Percentiles rank a stretch among this genome's conserved stretches.
These are phyloP conservation scores for Candida anutae DNA, from an alignment of 1,139 yeast species.

Conservation along the genomic window DNA sequence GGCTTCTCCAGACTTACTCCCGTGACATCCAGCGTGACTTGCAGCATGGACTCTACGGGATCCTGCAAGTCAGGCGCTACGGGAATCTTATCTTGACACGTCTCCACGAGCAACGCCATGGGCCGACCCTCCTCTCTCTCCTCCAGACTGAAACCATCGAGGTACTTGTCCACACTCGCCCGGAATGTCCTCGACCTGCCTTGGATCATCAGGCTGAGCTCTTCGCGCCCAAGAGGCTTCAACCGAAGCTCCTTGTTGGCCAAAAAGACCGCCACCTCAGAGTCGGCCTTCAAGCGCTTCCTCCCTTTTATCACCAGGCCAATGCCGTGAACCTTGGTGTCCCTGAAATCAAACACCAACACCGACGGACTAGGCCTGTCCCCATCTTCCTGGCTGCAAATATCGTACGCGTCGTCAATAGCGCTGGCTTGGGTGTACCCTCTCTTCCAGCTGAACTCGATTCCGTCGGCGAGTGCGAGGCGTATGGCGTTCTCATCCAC, in stretches of 20 bases:
- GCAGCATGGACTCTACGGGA: slow-evolving; percentile 30
- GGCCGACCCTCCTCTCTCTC: slow-evolving; percentile 10
- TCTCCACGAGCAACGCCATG: slow-evolving; percentile 8
- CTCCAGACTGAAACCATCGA: slow-evolving; percentile 20
- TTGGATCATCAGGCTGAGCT: slow-evolving; percentile 50
- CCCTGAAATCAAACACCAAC: slow-evolving; percentile 70
- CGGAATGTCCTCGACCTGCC: slow-evolving; percentile 51
- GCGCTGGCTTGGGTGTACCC: slow-evolving; percentile 35
- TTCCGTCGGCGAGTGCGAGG: slow-evolving; percentile 24
- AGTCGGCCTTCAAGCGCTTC: slow-evolving; percentile 7
- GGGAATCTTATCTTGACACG: slow-evolving; percentile 32
- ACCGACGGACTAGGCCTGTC: slow-evolving; percentile 29
- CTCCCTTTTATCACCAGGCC: slow-evolving; percentile 21
- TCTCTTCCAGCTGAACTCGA: slow-evolving; percentile 30
- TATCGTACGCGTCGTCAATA: slow-evolving; percentile 26
- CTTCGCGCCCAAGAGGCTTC: slow-evolving; percentile 20
- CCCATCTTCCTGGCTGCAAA: slow-evolving; percentile 6
- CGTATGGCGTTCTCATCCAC: slow-evolving; percentile 63
- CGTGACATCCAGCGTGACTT: slow-evolving; percentile 13
- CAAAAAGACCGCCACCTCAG: slow-evolving; percentile 16
- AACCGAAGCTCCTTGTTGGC: slow-evolving; percentile 15
- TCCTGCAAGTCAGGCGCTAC: slow-evolving; percentile 22
- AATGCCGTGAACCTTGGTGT: slow-evolving; percentile 45
- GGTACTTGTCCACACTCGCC: slow-evolving; percentile 31
- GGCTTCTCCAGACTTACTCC: slow-evolving; percentile 10